These are phyloP conservation scores for Penicillium crystallinum DNA, from an alignment of 495 filamentous ascomycete genomes.

Conservation along the genomic window DNA sequence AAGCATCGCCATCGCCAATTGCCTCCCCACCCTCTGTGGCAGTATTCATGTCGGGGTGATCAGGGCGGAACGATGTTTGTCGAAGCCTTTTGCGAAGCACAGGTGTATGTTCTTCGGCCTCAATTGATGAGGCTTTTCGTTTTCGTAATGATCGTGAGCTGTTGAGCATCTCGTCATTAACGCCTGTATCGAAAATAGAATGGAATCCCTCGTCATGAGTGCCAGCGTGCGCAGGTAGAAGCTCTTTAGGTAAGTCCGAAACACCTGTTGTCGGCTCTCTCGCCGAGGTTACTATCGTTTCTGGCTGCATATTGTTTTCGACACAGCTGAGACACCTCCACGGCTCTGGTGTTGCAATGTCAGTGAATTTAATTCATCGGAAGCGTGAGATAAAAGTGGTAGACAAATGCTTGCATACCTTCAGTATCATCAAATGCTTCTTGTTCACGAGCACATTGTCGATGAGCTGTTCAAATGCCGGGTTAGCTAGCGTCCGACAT, in stretches of 20 bases:
- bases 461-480: conserved; percentile 58
- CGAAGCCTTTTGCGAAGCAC: conserved; percentile 44
- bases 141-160: conserved; percentile 83
- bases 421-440: conserved; percentile 64
- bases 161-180: conserved; percentile 77
- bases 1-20: conserved; percentile 12
- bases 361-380: conserved; percentile 13
- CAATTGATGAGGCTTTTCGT: conserved; percentile 62
- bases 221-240: conserved; percentile 69
- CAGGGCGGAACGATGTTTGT: conserved; percentile 27
- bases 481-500: conserved; percentile 32
- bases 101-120: conserved; percentile 47
- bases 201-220: conserved; percentile 70
- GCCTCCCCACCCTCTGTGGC: conserved; percentile 19
- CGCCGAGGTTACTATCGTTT: conserved; percentile 35
- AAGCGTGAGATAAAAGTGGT: not conserved
- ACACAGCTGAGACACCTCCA: conserved; percentile 84
- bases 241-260: conserved; percentile 61
- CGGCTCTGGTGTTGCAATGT: conserved; percentile 35
- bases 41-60: conserved; percentile 18
- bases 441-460: conserved; percentile 83
- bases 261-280: conserved; percentile 39
- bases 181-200: conserved; percentile 72
- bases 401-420: conserved; percentile 42
- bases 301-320: conserved; percentile 56